These are phyloP conservation scores for Colletotrichum sp. DNA, from an alignment of 2,329 filamentous ascomycete species.

Conservation along the genomic window DNA sequence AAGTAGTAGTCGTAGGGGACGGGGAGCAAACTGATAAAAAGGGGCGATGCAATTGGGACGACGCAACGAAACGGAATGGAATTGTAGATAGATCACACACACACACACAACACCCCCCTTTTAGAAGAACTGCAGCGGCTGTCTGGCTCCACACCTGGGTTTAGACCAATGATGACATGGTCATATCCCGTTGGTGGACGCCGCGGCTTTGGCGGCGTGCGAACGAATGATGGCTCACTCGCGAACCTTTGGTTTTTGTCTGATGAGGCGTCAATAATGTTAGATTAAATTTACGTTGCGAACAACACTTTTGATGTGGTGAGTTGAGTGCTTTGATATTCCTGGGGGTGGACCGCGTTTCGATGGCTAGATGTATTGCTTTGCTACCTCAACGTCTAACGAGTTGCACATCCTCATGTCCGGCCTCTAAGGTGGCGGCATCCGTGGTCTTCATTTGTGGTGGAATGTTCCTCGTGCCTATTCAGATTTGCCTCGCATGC, in stretches of 20 bases:
- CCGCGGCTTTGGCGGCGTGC: not conserved
- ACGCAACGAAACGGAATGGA: not conserved
- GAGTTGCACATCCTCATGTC: fast-evolving
- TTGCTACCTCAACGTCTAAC: not conserved
- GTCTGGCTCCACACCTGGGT: not conserved
- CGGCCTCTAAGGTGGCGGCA: fast-evolving
- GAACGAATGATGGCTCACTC: not conserved
- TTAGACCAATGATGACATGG: not conserved
- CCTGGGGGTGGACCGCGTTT: no score
- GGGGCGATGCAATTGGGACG: not conserved
- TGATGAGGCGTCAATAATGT: not conserved
- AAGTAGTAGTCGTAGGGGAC: not conserved
- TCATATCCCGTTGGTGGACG: not conserved
- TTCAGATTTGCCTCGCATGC: not conserved
- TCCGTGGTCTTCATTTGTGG: fast-evolving
- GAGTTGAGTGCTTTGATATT: not conserved
- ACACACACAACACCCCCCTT: not conserved
- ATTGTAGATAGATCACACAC: not conserved
- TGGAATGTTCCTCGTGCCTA: not conserved
- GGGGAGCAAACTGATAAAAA: not conserved
- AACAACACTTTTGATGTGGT: not conserved
- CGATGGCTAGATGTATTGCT: not conserved
- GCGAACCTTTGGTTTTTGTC: not conserved
- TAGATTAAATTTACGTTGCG: not conserved
- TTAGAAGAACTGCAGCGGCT: not conserved